A percentile compares a stretch with the other conserved stretches of the same genome.
Conservation (phyloP, 2,329 filamentous ascomycete genomes). For the Paraconiothyrium brasiliense region DNA sequence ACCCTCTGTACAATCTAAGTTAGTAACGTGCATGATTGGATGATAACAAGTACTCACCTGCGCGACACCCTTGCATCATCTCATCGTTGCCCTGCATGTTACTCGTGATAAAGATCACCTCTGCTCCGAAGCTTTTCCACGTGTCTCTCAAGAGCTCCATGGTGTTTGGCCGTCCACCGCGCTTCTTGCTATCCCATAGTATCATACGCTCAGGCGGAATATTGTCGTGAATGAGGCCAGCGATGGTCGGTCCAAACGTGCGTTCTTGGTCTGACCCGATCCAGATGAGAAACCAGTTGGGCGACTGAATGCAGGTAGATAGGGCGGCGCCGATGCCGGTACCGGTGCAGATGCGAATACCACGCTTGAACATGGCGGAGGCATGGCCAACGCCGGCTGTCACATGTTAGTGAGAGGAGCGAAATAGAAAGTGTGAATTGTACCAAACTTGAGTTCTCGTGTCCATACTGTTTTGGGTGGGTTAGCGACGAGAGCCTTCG, state of each 20-base stretch:
- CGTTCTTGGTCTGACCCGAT: conserved; percentile 48
- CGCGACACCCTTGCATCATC: conserved; percentile 49
- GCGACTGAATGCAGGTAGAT: conserved; percentile 47
- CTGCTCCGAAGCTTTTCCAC: conserved; percentile 44
- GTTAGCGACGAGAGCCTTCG: conserved; percentile 41
- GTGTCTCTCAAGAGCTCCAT: conserved; percentile 46
- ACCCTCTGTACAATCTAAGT: conserved; percentile 24
- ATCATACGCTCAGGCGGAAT: conserved; percentile 50
- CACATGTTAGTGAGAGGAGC: conserved; percentile 22
- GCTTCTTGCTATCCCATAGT: conserved; percentile 48
- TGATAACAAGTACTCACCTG: neutral
- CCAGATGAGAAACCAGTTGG: conserved; percentile 50
- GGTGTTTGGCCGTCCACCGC: conserved; percentile 44
- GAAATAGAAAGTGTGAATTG: neutral
- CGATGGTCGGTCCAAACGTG: conserved; percentile 47
- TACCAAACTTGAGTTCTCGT: conserved; percentile 48
- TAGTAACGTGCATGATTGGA: neutral
- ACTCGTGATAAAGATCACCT: conserved; percentile 49
- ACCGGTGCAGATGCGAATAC: conserved; percentile 48
- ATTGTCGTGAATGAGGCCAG: conserved; percentile 42
- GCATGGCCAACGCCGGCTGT: conserved; percentile 46
- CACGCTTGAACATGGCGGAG: conserved; percentile 48
- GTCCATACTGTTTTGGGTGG: conserved; percentile 48
- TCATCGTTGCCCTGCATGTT: conserved; percentile 49
- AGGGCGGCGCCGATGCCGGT: conserved; percentile 48